These are phyloP conservation scores for Seiridium unicorne DNA, from an alignment of 2,329 filamentous ascomycete genomes.

Conservation along the genomic window DNA sequence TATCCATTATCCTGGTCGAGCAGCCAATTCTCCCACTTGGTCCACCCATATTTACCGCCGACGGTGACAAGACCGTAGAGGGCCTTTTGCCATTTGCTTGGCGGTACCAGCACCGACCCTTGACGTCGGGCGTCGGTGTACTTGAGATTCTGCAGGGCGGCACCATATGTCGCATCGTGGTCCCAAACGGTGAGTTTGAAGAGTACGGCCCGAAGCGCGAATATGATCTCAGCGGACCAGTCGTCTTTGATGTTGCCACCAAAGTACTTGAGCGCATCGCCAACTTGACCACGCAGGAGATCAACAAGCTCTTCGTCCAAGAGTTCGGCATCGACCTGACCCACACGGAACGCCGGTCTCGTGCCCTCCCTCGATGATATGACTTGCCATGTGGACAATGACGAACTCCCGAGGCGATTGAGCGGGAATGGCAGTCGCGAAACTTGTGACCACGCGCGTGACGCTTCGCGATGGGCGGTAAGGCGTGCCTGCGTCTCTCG, in stretches of 20 bases:
- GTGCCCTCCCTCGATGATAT: slow-evolving; percentile 75
- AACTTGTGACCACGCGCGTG: slow-evolving; percentile 52
- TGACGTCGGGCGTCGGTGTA: slow-evolving; percentile 79
- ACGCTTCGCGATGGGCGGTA: slow-evolving; percentile 49
- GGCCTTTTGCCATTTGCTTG: slow-evolving; percentile 79
- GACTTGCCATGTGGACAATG: slow-evolving; percentile 63
- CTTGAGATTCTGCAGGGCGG: slow-evolving; percentile 84
- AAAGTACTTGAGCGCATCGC: slow-evolving; percentile 84
- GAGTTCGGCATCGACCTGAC: slow-evolving; percentile 93
- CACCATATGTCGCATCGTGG: slow-evolving; percentile 92
- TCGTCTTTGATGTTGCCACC: slow-evolving; percentile 75
- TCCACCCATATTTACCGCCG: slow-evolving; percentile 85
- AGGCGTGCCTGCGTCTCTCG: slow-evolving; percentile 58
- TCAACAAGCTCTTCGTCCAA: slow-evolving; percentile 88
- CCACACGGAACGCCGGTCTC: slow-evolving; percentile 83
- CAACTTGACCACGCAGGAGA: slow-evolving; percentile 82
- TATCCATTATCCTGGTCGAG: slow-evolving; percentile 75
- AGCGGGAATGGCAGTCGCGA: slow-evolving; percentile 62
- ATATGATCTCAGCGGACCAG: slow-evolving; percentile 81
- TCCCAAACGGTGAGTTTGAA: slow-evolving; percentile 98
- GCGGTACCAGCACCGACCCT: slow-evolving; percentile 63
- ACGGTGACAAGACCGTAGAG: slow-evolving; percentile 84
- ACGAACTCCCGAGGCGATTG: slow-evolving; percentile 49
- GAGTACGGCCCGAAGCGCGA: slow-evolving; percentile 72
- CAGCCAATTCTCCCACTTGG: slow-evolving; percentile 86